Conservation (phyloP, 2,329 filamentous ascomycete genomes). For the Didymella segeticola region DNA sequence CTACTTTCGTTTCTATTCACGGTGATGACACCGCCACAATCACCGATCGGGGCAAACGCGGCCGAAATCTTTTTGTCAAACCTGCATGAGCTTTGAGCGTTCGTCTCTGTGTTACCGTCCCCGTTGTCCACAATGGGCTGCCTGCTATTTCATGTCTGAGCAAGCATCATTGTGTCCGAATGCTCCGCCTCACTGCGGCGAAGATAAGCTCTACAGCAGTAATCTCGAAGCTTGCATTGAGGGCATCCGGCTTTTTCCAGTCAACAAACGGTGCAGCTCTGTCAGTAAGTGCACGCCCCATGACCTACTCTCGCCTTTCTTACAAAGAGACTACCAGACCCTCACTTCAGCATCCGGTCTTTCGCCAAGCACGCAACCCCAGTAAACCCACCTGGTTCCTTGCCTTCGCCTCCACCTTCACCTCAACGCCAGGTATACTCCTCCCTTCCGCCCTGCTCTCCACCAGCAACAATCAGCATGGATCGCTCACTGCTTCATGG, state of each 20-base stretch:
- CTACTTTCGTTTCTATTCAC: neutral
- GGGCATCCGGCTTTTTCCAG: slow-evolving; percentile 23
- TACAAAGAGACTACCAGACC: slow-evolving; percentile 2
- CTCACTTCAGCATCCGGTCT: neutral
- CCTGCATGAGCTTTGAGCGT: neutral
- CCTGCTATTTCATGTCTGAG: slow-evolving; percentile 17
- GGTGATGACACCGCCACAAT: neutral
- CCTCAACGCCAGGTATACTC: neutral
- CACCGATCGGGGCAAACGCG: neutral
- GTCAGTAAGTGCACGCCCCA: slow-evolving; percentile 5
- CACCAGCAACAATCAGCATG: slow-evolving; percentile 15
- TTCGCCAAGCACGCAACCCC: neutral
- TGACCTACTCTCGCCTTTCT: neutral
- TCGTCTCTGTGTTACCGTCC: neutral
- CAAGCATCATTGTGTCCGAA: neutral
- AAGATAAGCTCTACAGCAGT: slow-evolving; percentile 18
- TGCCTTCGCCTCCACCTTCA: slow-evolving; percentile 20
- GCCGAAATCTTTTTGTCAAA: neutral
- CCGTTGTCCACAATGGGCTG: neutral
- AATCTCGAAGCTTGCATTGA: slow-evolving; percentile 27
- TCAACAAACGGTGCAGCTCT: slow-evolving; percentile 1
- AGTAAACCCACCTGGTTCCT: neutral
- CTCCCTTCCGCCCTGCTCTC: neutral
- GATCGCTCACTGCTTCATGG: slow-evolving; percentile 18
- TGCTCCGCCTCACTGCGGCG: slow-evolving; percentile 12